Evolutionary conservation across 352 stramenopile species (phyloP).

Genomic region (Globisporangium orthogonon): DNA sequence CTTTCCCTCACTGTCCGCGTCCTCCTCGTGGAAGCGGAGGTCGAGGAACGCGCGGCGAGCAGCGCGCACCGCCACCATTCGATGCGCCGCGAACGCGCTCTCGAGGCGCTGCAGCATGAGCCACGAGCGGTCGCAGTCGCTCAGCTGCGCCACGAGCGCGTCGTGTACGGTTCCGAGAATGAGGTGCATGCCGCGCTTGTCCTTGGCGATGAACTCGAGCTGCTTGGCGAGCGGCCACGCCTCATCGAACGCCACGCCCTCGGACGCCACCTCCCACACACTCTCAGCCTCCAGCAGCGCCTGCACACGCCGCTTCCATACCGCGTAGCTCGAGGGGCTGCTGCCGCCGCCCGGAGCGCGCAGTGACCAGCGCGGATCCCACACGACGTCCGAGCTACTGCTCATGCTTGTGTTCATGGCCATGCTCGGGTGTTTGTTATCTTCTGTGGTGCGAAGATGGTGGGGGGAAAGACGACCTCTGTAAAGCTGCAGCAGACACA

Average conservation of each 20-base stretch:
- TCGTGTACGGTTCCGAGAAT: conserved; percentile 4
- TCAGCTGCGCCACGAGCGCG: background rate
- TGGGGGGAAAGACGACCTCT: too few relatives aligned
- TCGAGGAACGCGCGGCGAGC: conserved; percentile 6
- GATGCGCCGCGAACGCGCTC: conserved; percentile 2
- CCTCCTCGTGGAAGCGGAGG: background rate
- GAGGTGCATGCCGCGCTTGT: conserved; percentile 9
- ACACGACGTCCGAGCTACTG: background rate
- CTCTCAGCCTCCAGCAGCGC: conserved; percentile 9
- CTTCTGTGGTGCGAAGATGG: too few relatives aligned
- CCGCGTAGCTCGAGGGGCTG: background rate
- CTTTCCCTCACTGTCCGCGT: too few relatives aligned
- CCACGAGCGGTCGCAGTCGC: conserved; percentile 8
- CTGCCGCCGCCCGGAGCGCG: background rate
- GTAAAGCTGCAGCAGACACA: too few relatives aligned
- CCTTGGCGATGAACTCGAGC: conserved; percentile 11
- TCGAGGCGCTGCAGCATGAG: conserved; percentile 8
- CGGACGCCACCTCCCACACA: conserved; percentile 9
- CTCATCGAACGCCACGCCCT: conserved; percentile 9
- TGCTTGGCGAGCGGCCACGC: conserved; percentile 9
- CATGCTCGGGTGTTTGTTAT: too few relatives aligned
- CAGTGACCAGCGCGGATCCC: conserved; percentile 7
- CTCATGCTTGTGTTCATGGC: background rate
- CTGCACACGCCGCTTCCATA: conserved; percentile 8
- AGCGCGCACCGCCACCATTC: conserved; percentile 3